Base-by-base conservation (phyloP, 1,284 basidiomycete species). In the Heterobasidion annosum region DNA sequence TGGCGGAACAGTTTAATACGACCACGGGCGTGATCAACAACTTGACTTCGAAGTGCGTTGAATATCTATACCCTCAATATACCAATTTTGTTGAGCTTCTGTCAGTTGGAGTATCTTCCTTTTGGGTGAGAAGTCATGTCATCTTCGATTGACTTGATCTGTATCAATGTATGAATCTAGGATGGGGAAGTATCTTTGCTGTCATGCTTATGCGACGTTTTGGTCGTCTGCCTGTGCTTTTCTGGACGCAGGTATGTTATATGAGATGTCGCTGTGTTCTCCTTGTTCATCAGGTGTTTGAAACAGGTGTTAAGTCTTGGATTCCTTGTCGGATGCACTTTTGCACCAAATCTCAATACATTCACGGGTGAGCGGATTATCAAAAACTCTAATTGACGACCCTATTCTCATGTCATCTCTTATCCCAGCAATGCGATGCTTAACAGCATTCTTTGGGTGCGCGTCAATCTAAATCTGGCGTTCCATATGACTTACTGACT, bases 391-490 rank as follows among this genome's bases (percentile, higher is more conserved):
- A 6, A 1, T 35, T 16, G 13, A 12, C 19, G 33, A 16, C 42
- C 18, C 8, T 34, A 8, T 32, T 15, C 18, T 50, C 18, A 42
- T 12, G 37, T 35, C 34, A 18, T n/a, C 32, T 34, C 37, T 42
- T 13, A 34, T 50, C 44, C 35, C 54, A 78, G 86, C 78, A 0
- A 85, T 87, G 80, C 74, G 87, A 45, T 88, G 85, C 58, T 67
- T 89, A 52, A 84, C 76, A 6, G 83, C 73, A 3, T 81, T 89
- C 64, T 89, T 90, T 61, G 81, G 75, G 77, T 87, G 71, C 73
- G 61, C 42, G 45, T 18, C 4, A 5, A 25, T 5, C n/a, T n/a
- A 40, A 12, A n/a, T 4, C 3, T 40, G 4, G 12, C 10, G 37
- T n/a, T 40, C 3, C 37, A 40, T 40, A 8, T 5, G 3, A 40